These are phyloP conservation scores for Lipomyces starkeyi DNA, from an alignment of 805 yeast species.

Conservation along the genomic window DNA sequence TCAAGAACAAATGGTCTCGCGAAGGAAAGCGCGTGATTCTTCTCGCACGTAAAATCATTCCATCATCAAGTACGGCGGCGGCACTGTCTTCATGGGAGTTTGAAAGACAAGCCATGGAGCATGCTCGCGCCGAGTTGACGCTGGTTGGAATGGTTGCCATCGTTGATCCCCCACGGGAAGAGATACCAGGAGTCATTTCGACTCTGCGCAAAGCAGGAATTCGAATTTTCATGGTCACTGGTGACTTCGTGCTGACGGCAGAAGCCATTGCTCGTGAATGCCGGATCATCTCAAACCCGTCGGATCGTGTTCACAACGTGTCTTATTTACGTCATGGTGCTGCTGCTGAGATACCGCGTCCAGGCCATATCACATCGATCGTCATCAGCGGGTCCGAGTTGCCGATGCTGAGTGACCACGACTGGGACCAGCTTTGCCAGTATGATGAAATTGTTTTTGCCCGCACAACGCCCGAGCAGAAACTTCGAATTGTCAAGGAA, in stretches of 20 bases:
- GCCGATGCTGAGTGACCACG: slow-evolving; percentile 42
- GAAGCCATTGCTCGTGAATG: slow-evolving; percentile 65
- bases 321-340: not conserved
- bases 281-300: slow-evolving; percentile 55
- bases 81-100: not conserved
- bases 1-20: slow-evolving; percentile 50
- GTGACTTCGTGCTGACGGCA: slow-evolving; percentile 71
- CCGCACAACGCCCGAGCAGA: slow-evolving; percentile 57
- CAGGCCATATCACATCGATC: slow-evolving; percentile 5
- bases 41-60: slow-evolving; percentile 7
- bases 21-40: slow-evolving; percentile 45
- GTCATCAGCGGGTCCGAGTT: slow-evolving; percentile 24
- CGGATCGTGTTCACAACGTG: not conserved
- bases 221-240: slow-evolving; percentile 88
- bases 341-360: not conserved
- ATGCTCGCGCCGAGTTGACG: slow-evolving; percentile 41
- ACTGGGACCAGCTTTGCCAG: slow-evolving; percentile 52
- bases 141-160: slow-evolving; percentile 89
- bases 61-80: not conserved
- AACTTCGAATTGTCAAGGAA: slow-evolving; percentile 55
- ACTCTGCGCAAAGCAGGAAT: slow-evolving; percentile 87
- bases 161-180: slow-evolving; percentile 96
- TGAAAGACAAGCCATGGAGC: slow-evolving; percentile 5
- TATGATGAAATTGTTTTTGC: slow-evolving; percentile 53
- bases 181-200: slow-evolving; percentile 74